These are phyloP conservation scores for Penicillium roqueforti DNA, from an alignment of 495 filamentous ascomycete species.

Conservation along the genomic window DNA sequence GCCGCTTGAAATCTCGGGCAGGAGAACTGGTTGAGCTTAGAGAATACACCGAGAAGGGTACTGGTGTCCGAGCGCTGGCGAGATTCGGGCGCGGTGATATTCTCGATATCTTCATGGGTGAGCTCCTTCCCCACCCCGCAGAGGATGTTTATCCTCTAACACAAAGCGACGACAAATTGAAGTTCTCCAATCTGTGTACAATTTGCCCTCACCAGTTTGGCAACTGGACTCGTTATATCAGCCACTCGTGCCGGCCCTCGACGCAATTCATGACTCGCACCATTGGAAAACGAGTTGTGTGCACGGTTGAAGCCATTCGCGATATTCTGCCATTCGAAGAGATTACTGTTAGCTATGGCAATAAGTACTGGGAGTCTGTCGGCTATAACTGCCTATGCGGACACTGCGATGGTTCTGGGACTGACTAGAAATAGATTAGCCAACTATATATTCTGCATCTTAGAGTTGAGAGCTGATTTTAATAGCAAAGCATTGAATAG, in stretches of 20 bases:
- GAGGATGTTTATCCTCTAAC: constrained; percentile 11
- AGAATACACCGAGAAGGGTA: constrained; percentile 28
- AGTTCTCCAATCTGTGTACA: no score
- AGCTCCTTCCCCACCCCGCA: background rate
- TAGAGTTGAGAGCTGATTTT: background rate
- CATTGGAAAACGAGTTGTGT: constrained; percentile 22
- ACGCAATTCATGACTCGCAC: constrained; percentile 16
- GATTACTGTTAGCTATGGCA: constrained; percentile 32
- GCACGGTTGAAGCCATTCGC: constrained; percentile 17
- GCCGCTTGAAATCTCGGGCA: constrained; percentile 10
- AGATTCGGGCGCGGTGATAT: constrained; percentile 22
- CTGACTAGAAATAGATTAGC: background rate
- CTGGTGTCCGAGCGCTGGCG: constrained; percentile 32
- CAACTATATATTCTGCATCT: background rate
- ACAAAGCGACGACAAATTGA: background rate
- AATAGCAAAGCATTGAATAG: background rate
- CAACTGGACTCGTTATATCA: constrained; percentile 64
- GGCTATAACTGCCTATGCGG: constrained; percentile 16
- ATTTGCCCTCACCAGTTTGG: constrained; percentile 22
- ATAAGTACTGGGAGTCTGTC: constrained; percentile 20
- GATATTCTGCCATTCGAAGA: constrained; percentile 35
- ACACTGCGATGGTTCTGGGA: background rate
- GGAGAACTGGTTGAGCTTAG: constrained; percentile 32
- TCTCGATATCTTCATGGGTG: constrained; percentile 33
- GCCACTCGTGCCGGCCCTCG: constrained; percentile 64